phyloP scores from a whole-genome alignment of 2,329 filamentous ascomycete genomes.

The Penicillium sp. region DNA sequence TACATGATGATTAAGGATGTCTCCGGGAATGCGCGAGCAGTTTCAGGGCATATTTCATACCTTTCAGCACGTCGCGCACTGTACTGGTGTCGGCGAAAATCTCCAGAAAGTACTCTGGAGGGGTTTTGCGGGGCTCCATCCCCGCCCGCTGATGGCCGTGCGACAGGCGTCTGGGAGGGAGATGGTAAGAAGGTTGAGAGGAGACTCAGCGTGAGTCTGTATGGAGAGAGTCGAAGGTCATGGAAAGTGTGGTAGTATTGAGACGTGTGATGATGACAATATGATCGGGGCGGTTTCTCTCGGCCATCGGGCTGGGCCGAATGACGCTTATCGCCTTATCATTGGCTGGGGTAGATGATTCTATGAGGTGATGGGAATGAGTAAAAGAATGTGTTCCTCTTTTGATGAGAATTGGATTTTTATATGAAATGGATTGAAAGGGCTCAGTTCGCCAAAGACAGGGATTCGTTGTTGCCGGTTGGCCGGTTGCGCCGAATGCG shows the following conservation, averaged over 20 bases:
- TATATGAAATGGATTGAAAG: background rate
- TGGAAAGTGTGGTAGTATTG: background rate
- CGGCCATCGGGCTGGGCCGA: conserved; percentile 19
- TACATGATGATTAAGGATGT: background rate
- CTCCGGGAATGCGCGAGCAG: background rate
- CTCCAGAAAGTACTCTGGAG: conserved; percentile 88
- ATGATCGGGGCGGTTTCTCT: conserved; percentile 21
- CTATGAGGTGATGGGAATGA: background rate
- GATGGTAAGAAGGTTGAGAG: background rate
- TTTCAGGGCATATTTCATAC: conserved; percentile 41
- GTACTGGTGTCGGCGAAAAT: conserved; percentile 86
- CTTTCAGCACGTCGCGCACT: conserved; percentile 89
- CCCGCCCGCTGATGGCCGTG: conserved; percentile 18
- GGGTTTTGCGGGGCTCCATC: conserved; percentile 60
- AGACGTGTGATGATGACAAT: background rate
- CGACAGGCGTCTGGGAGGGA: conserved; percentile 1
- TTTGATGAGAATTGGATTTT: background rate
- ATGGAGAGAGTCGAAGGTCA: background rate
- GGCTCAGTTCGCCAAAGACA: background rate
- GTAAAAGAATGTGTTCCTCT: background rate
- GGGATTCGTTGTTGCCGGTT: conserved; percentile 1
- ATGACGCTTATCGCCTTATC: conserved; percentile 23
- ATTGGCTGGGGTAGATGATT: conserved; percentile 9
- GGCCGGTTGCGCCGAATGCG: conserved; percentile 14
- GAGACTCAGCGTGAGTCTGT: background rate